phyloP scores from a whole-genome alignment of 2,329 filamentous ascomycete genomes.

The Zymoseptoria tritici region DNA sequence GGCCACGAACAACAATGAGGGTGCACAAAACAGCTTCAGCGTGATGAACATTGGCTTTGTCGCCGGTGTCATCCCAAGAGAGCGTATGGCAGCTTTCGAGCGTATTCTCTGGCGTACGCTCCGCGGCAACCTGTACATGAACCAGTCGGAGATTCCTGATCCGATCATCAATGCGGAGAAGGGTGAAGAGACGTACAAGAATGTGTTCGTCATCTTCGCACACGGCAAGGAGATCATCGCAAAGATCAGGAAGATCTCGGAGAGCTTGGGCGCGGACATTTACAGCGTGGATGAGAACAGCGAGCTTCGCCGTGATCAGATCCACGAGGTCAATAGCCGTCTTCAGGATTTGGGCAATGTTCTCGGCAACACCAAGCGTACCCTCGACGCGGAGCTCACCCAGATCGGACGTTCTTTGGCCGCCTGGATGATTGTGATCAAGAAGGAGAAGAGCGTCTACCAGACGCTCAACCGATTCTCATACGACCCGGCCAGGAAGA shows the following conservation, averaged over 20 bases:
- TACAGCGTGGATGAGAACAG: slow-evolving; percentile 98
- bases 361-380: slow-evolving; percentile 87
- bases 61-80: slow-evolving; percentile 86
- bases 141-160: slow-evolving; percentile 96
- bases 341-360: slow-evolving; percentile 88
- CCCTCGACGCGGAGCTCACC: slow-evolving; percentile 82
- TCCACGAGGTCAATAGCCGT: slow-evolving; percentile 93
- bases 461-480: slow-evolving; percentile 93
- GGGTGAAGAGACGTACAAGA: slow-evolving; percentile 91
- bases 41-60: slow-evolving; percentile 99
- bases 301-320: slow-evolving; percentile 88
- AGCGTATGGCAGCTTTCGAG: slow-evolving; percentile 91
- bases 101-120: slow-evolving; percentile 95
- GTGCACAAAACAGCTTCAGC: slow-evolving; percentile 54
- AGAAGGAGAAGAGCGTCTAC: slow-evolving; percentile 98
- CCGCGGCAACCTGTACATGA: slow-evolving; percentile 98
- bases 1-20: slow-evolving; percentile 37
- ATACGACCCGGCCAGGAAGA: slow-evolving; percentile 91
- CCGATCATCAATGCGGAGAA: slow-evolving; percentile 83
- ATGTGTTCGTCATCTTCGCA: slow-evolving; percentile 98
- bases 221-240: slow-evolving; percentile 97
- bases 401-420: slow-evolving; percentile 89
- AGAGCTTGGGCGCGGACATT: slow-evolving; percentile 89
- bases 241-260: slow-evolving; percentile 98
- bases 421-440: slow-evolving; percentile 94